Percentiles rank a stretch among this genome's conserved stretches.
Evolutionary conservation across 1,284 basidiomycete species (phyloP).

Genomic region (Cutaneotrichosporon sp.): DNA sequence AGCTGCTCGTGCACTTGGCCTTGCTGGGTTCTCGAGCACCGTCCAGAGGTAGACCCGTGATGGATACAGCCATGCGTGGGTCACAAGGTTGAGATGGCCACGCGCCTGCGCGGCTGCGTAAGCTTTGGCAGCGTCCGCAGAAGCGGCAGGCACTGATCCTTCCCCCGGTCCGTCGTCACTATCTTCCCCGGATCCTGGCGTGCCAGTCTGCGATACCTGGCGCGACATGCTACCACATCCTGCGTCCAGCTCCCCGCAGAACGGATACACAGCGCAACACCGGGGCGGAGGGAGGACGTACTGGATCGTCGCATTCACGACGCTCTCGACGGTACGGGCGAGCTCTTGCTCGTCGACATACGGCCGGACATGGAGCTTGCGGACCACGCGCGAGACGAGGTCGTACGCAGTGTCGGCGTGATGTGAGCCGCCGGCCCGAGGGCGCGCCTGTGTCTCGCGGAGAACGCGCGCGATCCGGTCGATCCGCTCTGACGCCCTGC

Average conservation of each 20-base stretch:
- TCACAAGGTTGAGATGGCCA: conserved; percentile 28
- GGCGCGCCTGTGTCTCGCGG: conserved; percentile 30
- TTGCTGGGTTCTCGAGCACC: conserved; percentile 35
- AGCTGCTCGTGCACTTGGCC: conserved; percentile 21
- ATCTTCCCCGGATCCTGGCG: not conserved
- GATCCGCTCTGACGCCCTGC: conserved; percentile 30
- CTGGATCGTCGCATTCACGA: conserved; percentile 46
- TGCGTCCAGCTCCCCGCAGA: conserved; percentile 44
- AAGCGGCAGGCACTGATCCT: too few species aligned
- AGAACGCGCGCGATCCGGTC: conserved; percentile 45
- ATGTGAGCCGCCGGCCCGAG: conserved; percentile 35
- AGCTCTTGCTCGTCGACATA: conserved; percentile 28
- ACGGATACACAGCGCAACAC: conserved; percentile 40
- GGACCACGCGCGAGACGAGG: conserved; percentile 38
- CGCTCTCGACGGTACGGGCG: conserved; percentile 27
- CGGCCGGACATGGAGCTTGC: conserved; percentile 30
- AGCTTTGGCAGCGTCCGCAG: too few species aligned
- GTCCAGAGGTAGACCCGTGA: conserved; percentile 33
- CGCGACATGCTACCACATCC: conserved; percentile 13
- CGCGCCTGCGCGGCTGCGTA: conserved; percentile 27
- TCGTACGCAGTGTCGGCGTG: conserved; percentile 15
- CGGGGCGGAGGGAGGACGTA: conserved; percentile 37
- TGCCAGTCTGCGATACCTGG: too few species aligned
- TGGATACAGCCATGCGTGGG: conserved; percentile 35
- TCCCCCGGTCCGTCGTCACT: not conserved